Evolutionary conservation across 805 yeast species (phyloP), one percentile per base, ranked within the genome.

Genomic region (Kuraishia borneana): DNA sequence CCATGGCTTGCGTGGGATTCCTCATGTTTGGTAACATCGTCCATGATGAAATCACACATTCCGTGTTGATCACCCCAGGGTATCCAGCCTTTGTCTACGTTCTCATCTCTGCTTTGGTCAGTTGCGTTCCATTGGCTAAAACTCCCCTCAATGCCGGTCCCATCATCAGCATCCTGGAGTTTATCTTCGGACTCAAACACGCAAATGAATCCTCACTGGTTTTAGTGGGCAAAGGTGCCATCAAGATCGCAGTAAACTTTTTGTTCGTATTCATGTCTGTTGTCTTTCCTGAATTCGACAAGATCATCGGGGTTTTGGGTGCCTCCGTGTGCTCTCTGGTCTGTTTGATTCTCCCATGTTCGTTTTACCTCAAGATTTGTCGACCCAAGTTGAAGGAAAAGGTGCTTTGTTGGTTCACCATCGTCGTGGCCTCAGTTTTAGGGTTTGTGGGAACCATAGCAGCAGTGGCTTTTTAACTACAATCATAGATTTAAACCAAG

Each of bases 121-220:
- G 94, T 13, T 51, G 83, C 31, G 76, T 87, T 14, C 95, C 96
- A 2, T 59, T 85, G 25, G 87, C 95, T 3, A 87, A 87, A 48
- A 76, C 89, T 1, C 95, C 96, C 3, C 65, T 85, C 38, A 82
- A 80, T 52, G 89, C 94, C 6, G 68, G 84, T 47, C 96, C 96
- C 1, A 80, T 87, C 31, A 76, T 84, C 25, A 68, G 84, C n/a
- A 79, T 87, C 2, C 49, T 83, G 21, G 95, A 83, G 46, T 63
- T 54, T 35, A 40, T 53, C 45, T 41, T 46, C 32, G 57, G 52
- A 12, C 36, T 56, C 5, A 50, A 18, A 8, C 10, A 6, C 22
- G n/a, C 32, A 6, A n/a, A 10, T 6, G 16, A 17, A 6, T 14
- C 7, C 18, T 2, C 46, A 39, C 9, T 30, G 4, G 36, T 34